These are phyloP conservation scores for Peltaster fructicola DNA, from an alignment of 2,329 filamentous ascomycete species.

Conservation along the genomic window DNA sequence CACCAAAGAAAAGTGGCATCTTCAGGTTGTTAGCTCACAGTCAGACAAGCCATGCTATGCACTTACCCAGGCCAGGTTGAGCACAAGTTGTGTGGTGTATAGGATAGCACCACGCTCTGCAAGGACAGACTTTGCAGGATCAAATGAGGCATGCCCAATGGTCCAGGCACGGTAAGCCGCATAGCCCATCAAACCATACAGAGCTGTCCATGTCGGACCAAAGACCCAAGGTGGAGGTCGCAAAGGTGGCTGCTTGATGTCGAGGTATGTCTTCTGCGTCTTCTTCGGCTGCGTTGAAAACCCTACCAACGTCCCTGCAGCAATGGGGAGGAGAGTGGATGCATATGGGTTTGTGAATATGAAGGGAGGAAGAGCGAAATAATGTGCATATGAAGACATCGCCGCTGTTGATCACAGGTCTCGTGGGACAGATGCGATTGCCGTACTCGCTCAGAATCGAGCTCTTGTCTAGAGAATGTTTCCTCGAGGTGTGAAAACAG, in stretches of 20 bases:
- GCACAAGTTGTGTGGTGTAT: constrained; percentile 68
- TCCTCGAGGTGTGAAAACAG: too few species aligned
- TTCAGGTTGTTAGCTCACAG: too few species aligned
- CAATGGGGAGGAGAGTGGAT: constrained; percentile 59
- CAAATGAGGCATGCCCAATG: constrained; percentile 41
- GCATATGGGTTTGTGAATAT: constrained; percentile 56
- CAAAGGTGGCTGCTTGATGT: constrained; percentile 47
- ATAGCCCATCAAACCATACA: constrained; percentile 67
- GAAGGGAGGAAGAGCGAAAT: constrained; percentile 52
- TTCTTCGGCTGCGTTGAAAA: constrained; percentile 43
- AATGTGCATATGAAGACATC: too few species aligned
- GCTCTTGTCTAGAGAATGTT: too few species aligned
- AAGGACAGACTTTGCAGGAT: constrained; percentile 36
- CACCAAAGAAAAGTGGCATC: constrained; percentile 85
- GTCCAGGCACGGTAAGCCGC: constrained; percentile 62
- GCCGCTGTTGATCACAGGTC: too few species aligned
- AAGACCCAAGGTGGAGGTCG: constrained; percentile 40
- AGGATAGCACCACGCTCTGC: constrained; percentile 56
- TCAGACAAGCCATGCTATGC: too few species aligned
- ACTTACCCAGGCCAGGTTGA: constrained; percentile 80
- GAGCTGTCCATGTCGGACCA: constrained; percentile 39
- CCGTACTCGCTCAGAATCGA: too few species aligned
- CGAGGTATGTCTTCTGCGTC: constrained; percentile 44
- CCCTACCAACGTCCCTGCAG: constrained; percentile 55
- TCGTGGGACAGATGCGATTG: too few species aligned